Conservation (phyloP, 345 rosid genomes). For the Clarkia xantiana region DNA sequence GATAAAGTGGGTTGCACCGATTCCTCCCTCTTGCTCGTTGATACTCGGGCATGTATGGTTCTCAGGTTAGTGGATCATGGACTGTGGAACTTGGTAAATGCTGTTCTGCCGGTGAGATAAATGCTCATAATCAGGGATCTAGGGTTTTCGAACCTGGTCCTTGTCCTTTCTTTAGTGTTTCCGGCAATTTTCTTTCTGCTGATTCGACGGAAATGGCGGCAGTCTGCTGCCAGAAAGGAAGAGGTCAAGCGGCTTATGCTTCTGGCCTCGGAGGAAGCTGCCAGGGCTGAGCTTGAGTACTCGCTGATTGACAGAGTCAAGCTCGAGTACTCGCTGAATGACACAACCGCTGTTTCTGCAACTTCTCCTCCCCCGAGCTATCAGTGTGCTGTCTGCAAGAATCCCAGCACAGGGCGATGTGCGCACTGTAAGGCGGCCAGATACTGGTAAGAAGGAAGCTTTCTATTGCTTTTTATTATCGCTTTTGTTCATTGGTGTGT, state of each 20-base stretch:
- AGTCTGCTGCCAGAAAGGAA: conserved; percentile 39
- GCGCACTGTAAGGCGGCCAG: conserved; percentile 75
- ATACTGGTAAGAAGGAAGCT: conserved; percentile 59
- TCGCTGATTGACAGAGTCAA: conserved; percentile 51
- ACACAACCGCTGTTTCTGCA: conserved; percentile 4
- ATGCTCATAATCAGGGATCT: conserved; percentile 81
- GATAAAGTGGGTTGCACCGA: no score
- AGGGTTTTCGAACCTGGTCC: conserved; percentile 75
- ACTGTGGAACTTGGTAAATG: conserved; percentile 3
- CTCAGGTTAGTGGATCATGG: conserved; percentile 6
- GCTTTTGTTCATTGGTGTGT: neutral
- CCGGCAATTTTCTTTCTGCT: conserved; percentile 31
- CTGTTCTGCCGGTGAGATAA: conserved; percentile 36
- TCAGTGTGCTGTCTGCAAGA: conserved; percentile 71
- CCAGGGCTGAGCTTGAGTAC: conserved; percentile 45
- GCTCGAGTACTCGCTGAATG: conserved; percentile 10
- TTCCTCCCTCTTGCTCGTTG: no score
- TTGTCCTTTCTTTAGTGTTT: conserved; percentile 28
- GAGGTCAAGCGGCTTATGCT: conserved; percentile 67
- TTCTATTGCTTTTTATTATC: neutral
- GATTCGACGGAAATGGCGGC: conserved; percentile 60
- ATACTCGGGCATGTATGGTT: conserved; percentile 7
- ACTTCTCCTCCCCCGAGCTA: conserved; percentile 13
- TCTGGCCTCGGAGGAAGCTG: conserved; percentile 79
- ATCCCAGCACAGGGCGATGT: conserved; percentile 68